phyloP scores from a whole-genome alignment of 305 asterid species.

The Fraxinus platypoda region DNA sequence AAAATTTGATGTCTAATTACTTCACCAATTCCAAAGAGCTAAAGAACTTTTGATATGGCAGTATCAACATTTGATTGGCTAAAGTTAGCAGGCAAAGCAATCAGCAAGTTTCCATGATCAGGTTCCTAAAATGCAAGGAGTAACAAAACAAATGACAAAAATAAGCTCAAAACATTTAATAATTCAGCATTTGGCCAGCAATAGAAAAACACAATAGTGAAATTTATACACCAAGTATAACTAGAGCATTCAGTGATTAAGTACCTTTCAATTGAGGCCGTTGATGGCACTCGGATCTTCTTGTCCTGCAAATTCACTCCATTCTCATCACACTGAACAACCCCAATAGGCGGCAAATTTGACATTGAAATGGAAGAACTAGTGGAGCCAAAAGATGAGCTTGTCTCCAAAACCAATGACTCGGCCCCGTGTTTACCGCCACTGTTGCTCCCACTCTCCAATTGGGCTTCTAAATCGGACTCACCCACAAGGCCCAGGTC shows the following conservation, averaged over 20 bases:
- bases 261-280: conserved; percentile 82
- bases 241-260: neutral
- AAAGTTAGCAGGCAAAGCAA: neutral
- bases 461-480: conserved; percentile 44
- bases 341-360: conserved; percentile 58
- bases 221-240: neutral
- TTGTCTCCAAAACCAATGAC: conserved; percentile 68
- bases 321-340: conserved; percentile 51
- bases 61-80: neutral
- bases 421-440: conserved; percentile 54
- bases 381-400: conserved; percentile 81
- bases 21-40: neutral
- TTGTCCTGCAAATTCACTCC: conserved; percentile 47
- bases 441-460: conserved; percentile 40
- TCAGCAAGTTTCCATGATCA: neutral
- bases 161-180: neutral
- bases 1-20: neutral
- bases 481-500: conserved; percentile 34
- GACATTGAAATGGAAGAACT: conserved; percentile 68
- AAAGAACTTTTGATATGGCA: neutral
- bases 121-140: neutral
- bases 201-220: neutral
- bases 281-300: conserved; percentile 61
- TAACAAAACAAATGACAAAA: neutral
- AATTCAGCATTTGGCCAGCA: neutral